Conservation (phyloP, 768 basidiomycete species). For the Termitomyces heimii region DNA sequence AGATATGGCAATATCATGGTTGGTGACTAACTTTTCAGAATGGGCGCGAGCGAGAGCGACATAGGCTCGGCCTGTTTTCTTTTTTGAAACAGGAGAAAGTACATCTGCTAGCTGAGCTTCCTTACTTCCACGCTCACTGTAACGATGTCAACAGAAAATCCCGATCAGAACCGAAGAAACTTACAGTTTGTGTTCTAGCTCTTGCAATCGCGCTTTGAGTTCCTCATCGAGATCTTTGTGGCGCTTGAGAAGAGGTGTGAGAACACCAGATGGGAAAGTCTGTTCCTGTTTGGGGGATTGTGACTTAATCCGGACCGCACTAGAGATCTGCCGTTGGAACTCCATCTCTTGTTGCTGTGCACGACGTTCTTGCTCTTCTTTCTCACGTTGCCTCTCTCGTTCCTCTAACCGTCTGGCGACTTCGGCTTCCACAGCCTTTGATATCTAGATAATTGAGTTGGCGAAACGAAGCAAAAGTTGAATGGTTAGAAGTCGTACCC, state of each 20-base stretch:
- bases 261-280: constrained; percentile 40
- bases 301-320: constrained; percentile 21
- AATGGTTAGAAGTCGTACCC: constrained; percentile 35
- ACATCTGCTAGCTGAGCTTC: constrained; percentile 56
- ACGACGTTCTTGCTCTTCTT: constrained; percentile 30
- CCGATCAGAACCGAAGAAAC: constrained; percentile 24
- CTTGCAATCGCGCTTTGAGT: constrained; percentile 54
- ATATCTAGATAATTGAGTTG: constrained; percentile 40
- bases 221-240: constrained; percentile 69
- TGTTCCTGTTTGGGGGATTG: constrained; percentile 31
- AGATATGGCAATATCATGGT: background rate
- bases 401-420: constrained; percentile 61
- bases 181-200: constrained; percentile 70
- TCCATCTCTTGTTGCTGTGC: constrained; percentile 25
- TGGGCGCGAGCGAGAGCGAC: constrained; percentile 78
- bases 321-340: constrained; percentile 13
- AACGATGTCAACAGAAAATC: background rate
- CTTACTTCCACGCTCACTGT: constrained; percentile 56
- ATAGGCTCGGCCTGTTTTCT: constrained; percentile 79
- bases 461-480: background rate
- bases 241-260: constrained; percentile 57
- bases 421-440: constrained; percentile 68
- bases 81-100: constrained; percentile 68
- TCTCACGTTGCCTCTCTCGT: constrained; percentile 32
- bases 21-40: constrained; percentile 62